Base-by-base conservation (phyloP, 2,329 filamentous ascomycete genomes). In the Venturia pyrina region DNA sequence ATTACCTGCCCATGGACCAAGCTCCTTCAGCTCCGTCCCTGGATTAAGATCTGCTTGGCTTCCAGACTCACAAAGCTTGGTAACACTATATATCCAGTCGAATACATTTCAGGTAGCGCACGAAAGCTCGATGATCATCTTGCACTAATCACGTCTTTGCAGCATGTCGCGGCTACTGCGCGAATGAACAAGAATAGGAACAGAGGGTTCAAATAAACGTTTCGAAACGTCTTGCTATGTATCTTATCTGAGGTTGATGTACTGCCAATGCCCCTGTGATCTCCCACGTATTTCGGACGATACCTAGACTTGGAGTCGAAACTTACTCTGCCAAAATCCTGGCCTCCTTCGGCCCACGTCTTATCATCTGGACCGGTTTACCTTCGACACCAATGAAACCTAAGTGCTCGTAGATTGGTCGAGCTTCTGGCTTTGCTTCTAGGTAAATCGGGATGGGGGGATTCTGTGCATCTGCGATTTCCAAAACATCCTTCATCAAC, bases 391-490 rank as follows among this genome's bases (percentile, higher is more conserved):
- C 62, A 43, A 46, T 24, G 34, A 64, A 64, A 34, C 62, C 62
- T 0, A 64, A 53, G 44, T 64, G 62, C 24, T 64, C 62, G 37
- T 64, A 64, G 2, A 64, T 44, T 34, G 43, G 43, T 48, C 62
- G 24, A 41, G 43, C 62, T 7, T 48, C 43, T 19, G 43, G 43
- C 62, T 41, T 64, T 17, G 43, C 48, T 28, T 64, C 62, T 24
- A 64, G 44, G 43, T 50, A 64, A 8, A 56, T 21, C 21, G 62
- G 43, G 24, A 56, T 56, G 13, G 44, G 28, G 24, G 62, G 62
- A 24, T 56, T 4, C 17, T 48, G 43, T 5, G 62, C 62, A 41
- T 64, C 62, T 41, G 62, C 62, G 15, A 37, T 28, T 11, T 64
- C 62, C 44, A 64, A 17, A 24, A 56, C 48, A n/a, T 64, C 62